These are phyloP conservation scores for Babesia ovata DNA, from an alignment of 169 alveolate genomes.

Conservation along the genomic window DNA sequence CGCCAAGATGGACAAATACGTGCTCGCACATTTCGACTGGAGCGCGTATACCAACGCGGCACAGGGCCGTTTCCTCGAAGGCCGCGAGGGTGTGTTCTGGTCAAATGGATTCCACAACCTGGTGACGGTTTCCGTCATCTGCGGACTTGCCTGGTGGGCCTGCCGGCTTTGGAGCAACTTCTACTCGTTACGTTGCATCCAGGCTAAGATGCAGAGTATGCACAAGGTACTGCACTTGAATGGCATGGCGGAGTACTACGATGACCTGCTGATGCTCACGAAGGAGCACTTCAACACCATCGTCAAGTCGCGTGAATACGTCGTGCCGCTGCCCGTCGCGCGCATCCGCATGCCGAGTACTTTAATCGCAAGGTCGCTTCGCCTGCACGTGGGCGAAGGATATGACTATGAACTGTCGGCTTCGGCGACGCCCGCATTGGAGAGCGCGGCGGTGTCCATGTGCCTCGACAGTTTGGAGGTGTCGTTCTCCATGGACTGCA, in stretches of 20 bases:
- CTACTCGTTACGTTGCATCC: conserved; percentile 29
- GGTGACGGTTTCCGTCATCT: conserved; percentile 8
- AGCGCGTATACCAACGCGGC: conserved; percentile 38
- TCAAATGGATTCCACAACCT: conserved; percentile 44
- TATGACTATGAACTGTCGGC: not conserved
- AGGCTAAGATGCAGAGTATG: conserved; percentile 9
- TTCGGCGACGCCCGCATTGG: not conserved
- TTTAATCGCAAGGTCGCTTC: conserved; percentile 36
- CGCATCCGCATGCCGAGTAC: conserved; percentile 58
- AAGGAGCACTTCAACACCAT: conserved; percentile 48
- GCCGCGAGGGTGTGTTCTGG: conserved; percentile 46
- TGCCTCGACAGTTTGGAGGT: conserved; percentile 16
- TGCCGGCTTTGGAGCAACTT: conserved; percentile 27
- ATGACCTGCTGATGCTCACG: conserved; percentile 35
- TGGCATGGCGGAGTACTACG: conserved; percentile 56
- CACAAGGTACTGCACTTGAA: conserved; percentile 48
- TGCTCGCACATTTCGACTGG: conserved; percentile 62
- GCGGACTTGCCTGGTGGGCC: conserved; percentile 34
- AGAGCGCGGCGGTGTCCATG: not conserved
- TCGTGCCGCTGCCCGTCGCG: conserved; percentile 46
- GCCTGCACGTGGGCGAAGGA: not conserved
- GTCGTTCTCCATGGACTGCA: conserved; percentile 58
- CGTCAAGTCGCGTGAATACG: conserved; percentile 12
- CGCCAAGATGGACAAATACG: conserved; percentile 19
- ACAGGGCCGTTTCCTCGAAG: conserved; percentile 50